Conservation (phyloP, 306 rosid genomes). For the Castanopsis chinensis region DNA sequence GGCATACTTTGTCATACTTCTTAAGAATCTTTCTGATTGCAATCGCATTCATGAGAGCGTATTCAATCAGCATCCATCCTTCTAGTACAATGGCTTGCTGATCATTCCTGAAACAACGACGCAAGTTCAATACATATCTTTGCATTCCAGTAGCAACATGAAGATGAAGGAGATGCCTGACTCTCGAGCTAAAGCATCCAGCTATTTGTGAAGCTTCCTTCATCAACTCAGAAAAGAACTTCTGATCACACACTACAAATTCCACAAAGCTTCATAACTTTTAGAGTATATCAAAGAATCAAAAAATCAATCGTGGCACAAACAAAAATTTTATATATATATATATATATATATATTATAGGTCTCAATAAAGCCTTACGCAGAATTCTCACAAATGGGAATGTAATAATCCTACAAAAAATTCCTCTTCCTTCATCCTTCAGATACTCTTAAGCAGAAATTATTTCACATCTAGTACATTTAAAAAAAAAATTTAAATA, state of each 20-base stretch:
- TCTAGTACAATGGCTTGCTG: constrained; percentile 53
- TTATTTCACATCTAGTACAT: no score
- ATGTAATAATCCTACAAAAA: not conserved
- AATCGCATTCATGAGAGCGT: constrained; percentile 78
- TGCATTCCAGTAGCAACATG: constrained; percentile 74
- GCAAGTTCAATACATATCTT: constrained; percentile 53
- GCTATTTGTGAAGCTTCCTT: constrained; percentile 77
- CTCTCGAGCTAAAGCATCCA: constrained; percentile 73
- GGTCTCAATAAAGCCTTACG: not conserved
- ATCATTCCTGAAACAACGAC: constrained; percentile 68
- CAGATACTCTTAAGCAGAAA: no score
- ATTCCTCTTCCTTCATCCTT: not conserved
- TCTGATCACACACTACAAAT: constrained; percentile 64
- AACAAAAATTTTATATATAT: not conserved
- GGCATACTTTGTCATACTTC: constrained; percentile 87
- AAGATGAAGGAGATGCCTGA: constrained; percentile 71
- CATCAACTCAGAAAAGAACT: constrained; percentile 76
- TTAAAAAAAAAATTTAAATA: no score
- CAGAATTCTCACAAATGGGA: not conserved
- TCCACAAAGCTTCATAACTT: constrained; percentile 3
- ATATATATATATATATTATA: not conserved
- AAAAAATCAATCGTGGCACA: not conserved
- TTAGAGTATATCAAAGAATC: not conserved
- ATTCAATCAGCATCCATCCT: constrained; percentile 73
- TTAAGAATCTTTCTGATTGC: constrained; percentile 89